Evolutionary conservation across 345 rosid genomes (phyloP).

Genomic region (Syzygium aromaticum): DNA sequence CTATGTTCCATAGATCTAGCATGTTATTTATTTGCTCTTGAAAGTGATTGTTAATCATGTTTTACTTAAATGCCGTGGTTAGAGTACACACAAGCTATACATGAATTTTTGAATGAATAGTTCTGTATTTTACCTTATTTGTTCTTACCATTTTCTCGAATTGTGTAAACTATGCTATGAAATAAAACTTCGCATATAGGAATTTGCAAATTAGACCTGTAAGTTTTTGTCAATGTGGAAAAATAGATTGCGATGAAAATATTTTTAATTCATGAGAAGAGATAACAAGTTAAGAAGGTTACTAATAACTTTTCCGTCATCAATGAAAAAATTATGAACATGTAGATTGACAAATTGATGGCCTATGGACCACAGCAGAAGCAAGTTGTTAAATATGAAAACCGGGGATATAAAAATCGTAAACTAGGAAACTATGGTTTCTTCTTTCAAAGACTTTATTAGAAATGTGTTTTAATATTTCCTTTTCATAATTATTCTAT

Average conservation of each 20-base stretch:
- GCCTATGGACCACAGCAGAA: not conserved
- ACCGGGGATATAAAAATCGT: not conserved
- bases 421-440: not conserved
- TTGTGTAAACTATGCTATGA: not conserved
- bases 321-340: not conserved
- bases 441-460: not conserved
- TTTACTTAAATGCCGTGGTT: not conserved
- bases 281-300: not conserved
- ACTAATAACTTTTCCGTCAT: not conserved
- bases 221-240: not conserved
- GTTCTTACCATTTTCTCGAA: not conserved
- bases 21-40: not conserved
- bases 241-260: not conserved
- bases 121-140: not conserved
- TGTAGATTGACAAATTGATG: not conserved
- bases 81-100: not conserved
- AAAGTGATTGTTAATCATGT: not conserved
- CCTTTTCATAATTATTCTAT: not conserved
- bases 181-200: not conserved
- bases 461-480: not conserved
- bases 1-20: not conserved
- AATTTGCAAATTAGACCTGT: not conserved
- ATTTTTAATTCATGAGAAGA: not conserved
- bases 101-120: not conserved
- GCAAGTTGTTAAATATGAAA: not conserved